Conservation (phyloP, 371 early-diverging fungal species). For the Mucor circinelloides region DNA sequence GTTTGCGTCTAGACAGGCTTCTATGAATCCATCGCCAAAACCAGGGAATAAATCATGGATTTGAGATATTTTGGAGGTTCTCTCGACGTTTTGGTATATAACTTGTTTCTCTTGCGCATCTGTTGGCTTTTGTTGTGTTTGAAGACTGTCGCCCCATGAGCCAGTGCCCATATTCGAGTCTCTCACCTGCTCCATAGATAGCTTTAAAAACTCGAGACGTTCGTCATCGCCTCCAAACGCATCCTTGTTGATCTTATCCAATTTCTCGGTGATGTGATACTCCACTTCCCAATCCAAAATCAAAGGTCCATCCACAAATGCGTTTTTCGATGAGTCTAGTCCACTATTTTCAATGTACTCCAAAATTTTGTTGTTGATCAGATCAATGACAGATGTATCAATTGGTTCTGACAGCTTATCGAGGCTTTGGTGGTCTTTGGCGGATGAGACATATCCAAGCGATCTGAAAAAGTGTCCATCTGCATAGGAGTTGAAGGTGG, state of each 20-base stretch:
- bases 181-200: slow-evolving; percentile 72
- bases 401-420: background rate
- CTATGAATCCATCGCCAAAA: slow-evolving; percentile 86
- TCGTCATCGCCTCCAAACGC: slow-evolving; percentile 59
- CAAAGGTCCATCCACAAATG: slow-evolving; percentile 71
- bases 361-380: slow-evolving; percentile 42
- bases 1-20: slow-evolving; percentile 74
- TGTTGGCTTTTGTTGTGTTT: slow-evolving; percentile 7
- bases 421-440: slow-evolving; percentile 13
- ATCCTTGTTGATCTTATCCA: slow-evolving; percentile 48
- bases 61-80: slow-evolving; percentile 60
- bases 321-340: slow-evolving; percentile 33
- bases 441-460: slow-evolving; percentile 31
- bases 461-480: slow-evolving; percentile 36
- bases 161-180: slow-evolving; percentile 52
- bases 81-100: slow-evolving; percentile 5
- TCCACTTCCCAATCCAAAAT: slow-evolving; percentile 82
- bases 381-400: slow-evolving; percentile 28
- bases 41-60: slow-evolving; percentile 86
- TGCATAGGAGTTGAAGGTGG: slow-evolving; percentile 23
- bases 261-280: slow-evolving; percentile 57
- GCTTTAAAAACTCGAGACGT: slow-evolving; percentile 66
- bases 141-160: slow-evolving; percentile 22
- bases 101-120: background rate
- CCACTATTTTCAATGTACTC: slow-evolving; percentile 51